Conservation (phyloP, 495 filamentous ascomycete species). For the Astrocystis sublimbata region DNA sequence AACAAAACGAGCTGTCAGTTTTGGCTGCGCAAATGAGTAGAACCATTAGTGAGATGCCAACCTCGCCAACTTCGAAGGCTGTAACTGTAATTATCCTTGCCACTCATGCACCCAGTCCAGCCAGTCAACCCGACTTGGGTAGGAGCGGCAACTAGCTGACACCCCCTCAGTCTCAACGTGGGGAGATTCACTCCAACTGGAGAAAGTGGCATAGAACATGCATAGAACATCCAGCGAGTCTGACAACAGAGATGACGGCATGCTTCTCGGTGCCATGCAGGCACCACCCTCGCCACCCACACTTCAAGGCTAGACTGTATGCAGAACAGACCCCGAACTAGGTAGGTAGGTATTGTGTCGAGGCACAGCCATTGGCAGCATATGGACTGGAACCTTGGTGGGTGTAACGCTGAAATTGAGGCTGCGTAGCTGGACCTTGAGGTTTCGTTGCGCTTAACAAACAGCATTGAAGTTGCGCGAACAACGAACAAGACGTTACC, state of each 20-base stretch:
- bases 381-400: neutral
- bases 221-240: neutral
- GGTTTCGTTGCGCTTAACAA: neutral
- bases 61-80: slow-evolving; percentile 5
- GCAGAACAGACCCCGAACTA: neutral
- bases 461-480: neutral
- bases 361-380: neutral
- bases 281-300: too few species aligned
- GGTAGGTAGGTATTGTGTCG: too few species aligned
- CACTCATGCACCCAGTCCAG: slow-evolving; percentile 4
- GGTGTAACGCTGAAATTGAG: slow-evolving; percentile 12
- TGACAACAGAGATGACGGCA: neutral
- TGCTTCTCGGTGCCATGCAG: neutral
- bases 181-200: neutral
- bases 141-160: neutral
- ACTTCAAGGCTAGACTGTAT: neutral
- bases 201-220: neutral
- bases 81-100: slow-evolving; percentile 1
- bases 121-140: too few species aligned
- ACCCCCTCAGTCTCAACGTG: neutral
- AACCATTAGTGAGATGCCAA: slow-evolving; percentile 13
- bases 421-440: neutral
- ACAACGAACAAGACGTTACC: neutral
- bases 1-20: neutral
- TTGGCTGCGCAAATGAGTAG: neutral